Conservation (phyloP, 2,329 filamentous ascomycete genomes). For the Xylariomycetidae sp. region DNA sequence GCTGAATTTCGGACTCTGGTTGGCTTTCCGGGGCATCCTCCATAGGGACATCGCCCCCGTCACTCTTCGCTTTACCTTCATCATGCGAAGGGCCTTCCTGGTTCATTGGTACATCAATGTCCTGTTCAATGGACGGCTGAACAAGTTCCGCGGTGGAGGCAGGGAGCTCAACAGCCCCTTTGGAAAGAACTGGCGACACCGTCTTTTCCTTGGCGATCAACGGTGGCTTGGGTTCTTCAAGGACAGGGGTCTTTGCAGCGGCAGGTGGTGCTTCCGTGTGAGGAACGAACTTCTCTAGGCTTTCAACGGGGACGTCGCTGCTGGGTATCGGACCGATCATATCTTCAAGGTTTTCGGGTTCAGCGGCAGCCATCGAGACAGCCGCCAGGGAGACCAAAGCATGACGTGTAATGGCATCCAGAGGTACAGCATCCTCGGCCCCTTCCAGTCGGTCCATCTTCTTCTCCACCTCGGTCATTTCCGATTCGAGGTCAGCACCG, state of each 20-base stretch:
- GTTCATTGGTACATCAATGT: constrained; percentile 13
- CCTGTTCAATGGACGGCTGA: constrained; percentile 23
- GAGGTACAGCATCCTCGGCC: constrained; percentile 31
- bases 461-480: constrained; percentile 46
- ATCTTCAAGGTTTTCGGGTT: constrained; percentile 36
- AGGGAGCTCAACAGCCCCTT: constrained; percentile 4
- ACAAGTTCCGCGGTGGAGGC: constrained; percentile 15
- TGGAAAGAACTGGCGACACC: constrained; percentile 8
- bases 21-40: constrained; percentile 25
- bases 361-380: constrained; percentile 39
- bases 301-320: constrained; percentile 16
- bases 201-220: constrained; percentile 15
- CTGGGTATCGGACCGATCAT: constrained; percentile 38
- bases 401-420: constrained; percentile 39
- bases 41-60: constrained; percentile 31
- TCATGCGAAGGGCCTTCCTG: constrained; percentile 4
- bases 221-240: constrained; percentile 4
- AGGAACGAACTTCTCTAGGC: constrained; percentile 12
- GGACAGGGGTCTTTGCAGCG: constrained; percentile 2
- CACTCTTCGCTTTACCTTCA: constrained; percentile 16
- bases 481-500: constrained; percentile 47
- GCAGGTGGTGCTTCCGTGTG: constrained; percentile 15
- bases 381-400: constrained; percentile 43
- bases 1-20: constrained; percentile 12
- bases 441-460: constrained; percentile 41